A percentile compares a stretch with the other conserved stretches of the same genome.
These are phyloP conservation scores for Pythium phragmitis DNA, from an alignment of 352 stramenopile genomes.

Conservation along the genomic window DNA sequence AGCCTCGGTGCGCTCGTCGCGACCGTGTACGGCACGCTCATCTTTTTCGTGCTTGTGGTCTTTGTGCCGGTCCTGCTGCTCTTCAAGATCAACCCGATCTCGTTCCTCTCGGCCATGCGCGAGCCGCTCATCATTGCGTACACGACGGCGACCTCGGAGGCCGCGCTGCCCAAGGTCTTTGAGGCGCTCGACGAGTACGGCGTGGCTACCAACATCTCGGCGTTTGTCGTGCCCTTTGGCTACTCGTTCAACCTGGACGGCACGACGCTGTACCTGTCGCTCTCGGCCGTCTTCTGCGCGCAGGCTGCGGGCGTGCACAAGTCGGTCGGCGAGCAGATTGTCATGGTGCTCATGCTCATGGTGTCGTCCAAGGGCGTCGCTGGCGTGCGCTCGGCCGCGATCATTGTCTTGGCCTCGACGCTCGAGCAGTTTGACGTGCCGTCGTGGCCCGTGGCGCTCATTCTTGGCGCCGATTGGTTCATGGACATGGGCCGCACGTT, in stretches of 20 bases:
- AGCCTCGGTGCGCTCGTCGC: conserved; percentile 40
- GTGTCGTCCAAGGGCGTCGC: conserved; percentile 17
- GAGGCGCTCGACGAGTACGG: conserved; percentile 53
- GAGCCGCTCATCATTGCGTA: conserved; percentile 61
- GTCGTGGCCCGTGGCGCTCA: conserved; percentile 54
- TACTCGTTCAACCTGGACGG: conserved; percentile 73
- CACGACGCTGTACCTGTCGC: conserved; percentile 50
- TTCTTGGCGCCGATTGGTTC: conserved; percentile 58
- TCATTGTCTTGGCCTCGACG: conserved; percentile 14
- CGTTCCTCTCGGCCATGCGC: conserved; percentile 51
- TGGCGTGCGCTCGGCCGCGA: conserved; percentile 7
- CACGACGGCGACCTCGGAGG: conserved; percentile 55
- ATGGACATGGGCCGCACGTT: conserved; percentile 60
- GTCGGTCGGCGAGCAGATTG: conserved; percentile 52
- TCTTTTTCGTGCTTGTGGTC: conserved; percentile 49
- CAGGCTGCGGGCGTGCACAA: conserved; percentile 49
- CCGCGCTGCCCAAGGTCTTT: conserved; percentile 59
- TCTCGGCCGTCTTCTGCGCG: conserved; percentile 51
- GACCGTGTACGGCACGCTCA: conserved; percentile 47
- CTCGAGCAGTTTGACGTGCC: conserved; percentile 44
- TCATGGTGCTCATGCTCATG: conserved; percentile 39
- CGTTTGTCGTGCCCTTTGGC: conserved; percentile 58
- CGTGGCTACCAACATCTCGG: conserved; percentile 46
- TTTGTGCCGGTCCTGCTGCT: conserved; percentile 41
- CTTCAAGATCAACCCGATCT: conserved; percentile 46